Conservation (phyloP, 345 rosid genomes). For the Arabidopsis suecica region DNA sequence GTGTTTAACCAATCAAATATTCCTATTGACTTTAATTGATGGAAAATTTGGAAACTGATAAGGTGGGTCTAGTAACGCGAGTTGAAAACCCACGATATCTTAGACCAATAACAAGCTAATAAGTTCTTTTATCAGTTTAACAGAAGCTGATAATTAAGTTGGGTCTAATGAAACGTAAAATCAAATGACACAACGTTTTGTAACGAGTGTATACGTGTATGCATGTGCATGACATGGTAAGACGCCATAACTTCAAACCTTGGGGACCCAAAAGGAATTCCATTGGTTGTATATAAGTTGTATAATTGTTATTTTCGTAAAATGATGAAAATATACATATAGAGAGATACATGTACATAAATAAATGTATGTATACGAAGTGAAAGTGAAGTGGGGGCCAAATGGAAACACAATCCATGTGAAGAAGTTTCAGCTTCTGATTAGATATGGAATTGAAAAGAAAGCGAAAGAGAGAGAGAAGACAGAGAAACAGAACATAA, state of each 20-base stretch:
- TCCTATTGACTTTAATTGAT: slow-evolving; percentile 19
- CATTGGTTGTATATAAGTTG: not conserved
- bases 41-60: slow-evolving; percentile 19
- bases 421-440: slow-evolving; percentile 46
- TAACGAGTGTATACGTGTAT: slow-evolving; percentile 35
- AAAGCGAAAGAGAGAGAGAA: slow-evolving; percentile 45
- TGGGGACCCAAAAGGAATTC: slow-evolving; percentile 29
- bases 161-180: slow-evolving; percentile 35
- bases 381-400: slow-evolving; percentile 38
- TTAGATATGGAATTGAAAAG: slow-evolving; percentile 38
- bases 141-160: slow-evolving; percentile 21
- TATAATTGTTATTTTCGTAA: too few relatives aligned
- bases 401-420: slow-evolving; percentile 44
- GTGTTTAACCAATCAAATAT: slow-evolving; percentile 6
- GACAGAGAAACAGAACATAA: slow-evolving; percentile 40
- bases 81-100: slow-evolving; percentile 15
- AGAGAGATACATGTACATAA: slow-evolving; percentile 13
- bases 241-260: slow-evolving; percentile 26
- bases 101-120: slow-evolving; percentile 14
- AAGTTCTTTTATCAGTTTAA: not conserved
- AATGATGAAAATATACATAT: slow-evolving; percentile 10
- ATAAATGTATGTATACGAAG: slow-evolving; percentile 26
- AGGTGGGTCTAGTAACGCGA: slow-evolving; percentile 9
- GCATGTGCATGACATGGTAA: slow-evolving; percentile 45
- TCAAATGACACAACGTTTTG: slow-evolving; percentile 31